These are phyloP conservation scores for Elsinoe arachidis DNA, from an alignment of 2,329 filamentous ascomycete species.

Conservation along the genomic window DNA sequence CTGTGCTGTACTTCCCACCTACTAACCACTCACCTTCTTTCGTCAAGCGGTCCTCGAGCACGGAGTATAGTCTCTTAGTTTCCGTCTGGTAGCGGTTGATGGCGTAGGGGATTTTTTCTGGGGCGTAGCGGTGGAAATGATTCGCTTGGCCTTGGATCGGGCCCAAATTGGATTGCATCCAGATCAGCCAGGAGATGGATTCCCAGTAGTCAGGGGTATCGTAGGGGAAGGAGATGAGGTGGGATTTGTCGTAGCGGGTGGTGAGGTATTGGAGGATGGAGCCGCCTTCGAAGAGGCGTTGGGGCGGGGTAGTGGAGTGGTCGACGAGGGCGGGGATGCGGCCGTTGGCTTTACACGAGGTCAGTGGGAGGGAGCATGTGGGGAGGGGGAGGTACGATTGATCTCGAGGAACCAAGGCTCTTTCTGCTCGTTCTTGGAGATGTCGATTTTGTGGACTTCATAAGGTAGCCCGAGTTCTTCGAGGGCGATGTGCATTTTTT, in stretches of 20 bases:
- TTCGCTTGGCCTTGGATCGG: conserved; percentile 42
- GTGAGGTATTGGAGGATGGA: conserved; percentile 39
- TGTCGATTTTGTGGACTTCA: conserved; percentile 32
- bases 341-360: conserved; percentile 33
- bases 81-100: conserved; percentile 42
- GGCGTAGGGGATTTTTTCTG: conserved; percentile 35
- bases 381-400: conserved; percentile 27
- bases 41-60: conserved; percentile 36
- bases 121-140: conserved; percentile 39
- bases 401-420: conserved; percentile 39
- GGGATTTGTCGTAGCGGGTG: conserved; percentile 34
- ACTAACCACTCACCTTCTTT: conserved; percentile 31
- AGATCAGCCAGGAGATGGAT: conserved; percentile 38
- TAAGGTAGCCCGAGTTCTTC: conserved; percentile 28
- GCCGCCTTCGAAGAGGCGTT: conserved; percentile 37
- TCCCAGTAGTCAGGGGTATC: conserved; percentile 37
- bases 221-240: conserved; percentile 36
- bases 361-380: neutral
- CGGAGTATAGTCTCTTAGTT: conserved; percentile 39
- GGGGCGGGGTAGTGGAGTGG: conserved; percentile 21
- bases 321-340: conserved; percentile 41
- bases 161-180: conserved; percentile 34
- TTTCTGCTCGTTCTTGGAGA: conserved; percentile 37
- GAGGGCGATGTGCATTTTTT: conserved; percentile 27
- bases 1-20: conserved; percentile 40